Conservation (phyloP, 805 yeast species). For the Candida argentea region DNA sequence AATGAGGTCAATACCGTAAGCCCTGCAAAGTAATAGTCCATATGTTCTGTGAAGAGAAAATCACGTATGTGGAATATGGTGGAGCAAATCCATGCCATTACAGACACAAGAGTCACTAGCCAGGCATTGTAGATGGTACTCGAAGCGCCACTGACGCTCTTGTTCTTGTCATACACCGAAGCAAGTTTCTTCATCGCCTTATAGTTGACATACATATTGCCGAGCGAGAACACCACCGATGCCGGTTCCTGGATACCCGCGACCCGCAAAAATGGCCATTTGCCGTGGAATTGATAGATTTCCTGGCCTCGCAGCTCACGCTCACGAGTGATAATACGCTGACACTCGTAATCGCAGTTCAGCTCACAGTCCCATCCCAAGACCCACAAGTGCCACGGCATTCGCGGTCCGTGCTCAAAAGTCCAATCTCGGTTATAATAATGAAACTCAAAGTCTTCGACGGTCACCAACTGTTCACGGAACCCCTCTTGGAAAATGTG, state of each 20-base stretch:
- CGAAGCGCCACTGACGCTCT: not conserved
- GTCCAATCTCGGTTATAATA: constrained; percentile 22
- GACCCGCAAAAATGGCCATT: constrained; percentile 86
- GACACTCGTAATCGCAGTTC: constrained; percentile 92
- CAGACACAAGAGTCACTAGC: constrained; percentile 52
- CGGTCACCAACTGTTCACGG: constrained; percentile 8
- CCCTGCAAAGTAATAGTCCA: constrained; percentile 92
- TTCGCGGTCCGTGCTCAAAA: constrained; percentile 29
- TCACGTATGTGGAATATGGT: constrained; percentile 86
- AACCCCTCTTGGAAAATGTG: constrained; percentile 15
- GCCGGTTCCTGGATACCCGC: constrained; percentile 81
- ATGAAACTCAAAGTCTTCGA: constrained; percentile 9
- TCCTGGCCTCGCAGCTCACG: constrained; percentile 40
- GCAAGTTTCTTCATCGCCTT: constrained; percentile 9
- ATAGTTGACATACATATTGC: constrained; percentile 23
- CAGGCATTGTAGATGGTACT: constrained; percentile 21
- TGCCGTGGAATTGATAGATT: constrained; percentile 85
- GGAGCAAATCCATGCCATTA: constrained; percentile 83
- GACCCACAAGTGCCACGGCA: constrained; percentile 31
- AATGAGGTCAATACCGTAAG: constrained; percentile 75
- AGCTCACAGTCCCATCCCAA: constrained; percentile 34
- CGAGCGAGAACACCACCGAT: constrained; percentile 67
- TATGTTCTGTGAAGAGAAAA: constrained; percentile 62
- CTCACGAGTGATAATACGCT: constrained; percentile 55
- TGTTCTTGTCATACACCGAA: not conserved